These are phyloP conservation scores for Dalbergia cochinchinensis DNA, from an alignment of 306 rosid species.

Conservation along the genomic window DNA sequence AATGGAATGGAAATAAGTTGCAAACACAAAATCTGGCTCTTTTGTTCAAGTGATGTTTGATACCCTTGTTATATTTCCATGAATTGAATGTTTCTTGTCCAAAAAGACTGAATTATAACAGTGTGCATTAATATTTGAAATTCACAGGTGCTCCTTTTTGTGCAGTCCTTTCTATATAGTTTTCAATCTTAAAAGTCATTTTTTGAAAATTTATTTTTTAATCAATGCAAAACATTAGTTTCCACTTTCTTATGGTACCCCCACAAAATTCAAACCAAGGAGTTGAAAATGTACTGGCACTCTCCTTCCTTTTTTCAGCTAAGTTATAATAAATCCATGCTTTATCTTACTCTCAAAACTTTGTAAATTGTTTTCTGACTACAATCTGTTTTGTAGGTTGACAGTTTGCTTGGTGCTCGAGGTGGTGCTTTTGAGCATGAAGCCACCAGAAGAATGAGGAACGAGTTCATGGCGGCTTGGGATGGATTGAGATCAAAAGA, in stretches of 20 bases:
- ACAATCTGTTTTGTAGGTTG: slow-evolving; percentile 67
- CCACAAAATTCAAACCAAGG: background rate
- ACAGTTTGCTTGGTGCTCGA: slow-evolving; percentile 99
- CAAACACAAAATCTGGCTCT: background rate
- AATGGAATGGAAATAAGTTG: background rate
- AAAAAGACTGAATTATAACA: background rate
- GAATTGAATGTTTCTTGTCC: background rate
- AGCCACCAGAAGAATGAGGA: slow-evolving; percentile 99
- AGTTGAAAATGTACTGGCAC: background rate
- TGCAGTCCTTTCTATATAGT: background rate
- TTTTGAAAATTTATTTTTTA: background rate
- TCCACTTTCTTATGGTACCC: slow-evolving; percentile 11
- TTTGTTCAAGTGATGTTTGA: slow-evolving; percentile 19
- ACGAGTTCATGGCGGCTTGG: slow-evolving; percentile 99
- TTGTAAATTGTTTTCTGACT: slow-evolving; percentile 37
- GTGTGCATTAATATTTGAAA: background rate
- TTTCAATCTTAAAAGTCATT: background rate
- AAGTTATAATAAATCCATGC: slow-evolving; percentile 14
- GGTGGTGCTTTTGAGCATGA: slow-evolving; percentile 98
- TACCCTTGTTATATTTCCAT: slow-evolving; percentile 16
- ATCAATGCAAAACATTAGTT: background rate
- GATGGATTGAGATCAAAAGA: slow-evolving; percentile 98
- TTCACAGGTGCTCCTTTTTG: background rate
- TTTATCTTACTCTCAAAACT: slow-evolving; percentile 10
- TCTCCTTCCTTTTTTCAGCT: slow-evolving; percentile 4